A percentile compares a stretch with the other conserved stretches of the same genome.
phyloP scores from a whole-genome alignment of 352 stramenopile species.

The Globisporangium paddicum region DNA sequence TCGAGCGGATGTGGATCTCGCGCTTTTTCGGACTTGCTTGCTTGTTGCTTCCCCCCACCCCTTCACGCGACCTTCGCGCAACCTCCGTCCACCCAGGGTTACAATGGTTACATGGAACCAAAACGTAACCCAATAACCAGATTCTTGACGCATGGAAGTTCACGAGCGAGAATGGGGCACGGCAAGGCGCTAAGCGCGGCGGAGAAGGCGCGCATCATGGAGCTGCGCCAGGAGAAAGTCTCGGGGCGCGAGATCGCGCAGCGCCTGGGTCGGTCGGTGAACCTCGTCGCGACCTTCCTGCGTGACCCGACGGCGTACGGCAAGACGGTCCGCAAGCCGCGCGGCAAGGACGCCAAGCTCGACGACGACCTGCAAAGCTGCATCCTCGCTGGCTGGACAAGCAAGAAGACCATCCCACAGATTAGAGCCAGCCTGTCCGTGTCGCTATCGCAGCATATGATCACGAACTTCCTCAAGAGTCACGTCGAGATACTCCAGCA shows the following conservation, averaged over 20 bases:
- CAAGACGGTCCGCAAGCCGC: not conserved
- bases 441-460: not conserved
- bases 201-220: not conserved
- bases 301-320: not conserved
- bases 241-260: not conserved
- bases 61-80: not conserved
- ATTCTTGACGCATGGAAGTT: too few relatives aligned
- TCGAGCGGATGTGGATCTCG: not conserved
- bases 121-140: too few relatives aligned
- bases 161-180: not conserved
- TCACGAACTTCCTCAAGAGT: not conserved
- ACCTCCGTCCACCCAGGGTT: not conserved
- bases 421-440: not conserved
- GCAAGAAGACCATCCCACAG: not conserved
- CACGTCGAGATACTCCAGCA: not conserved
- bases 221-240: not conserved
- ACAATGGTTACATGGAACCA: not conserved
- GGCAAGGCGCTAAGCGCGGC: not conserved
- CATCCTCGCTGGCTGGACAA: not conserved
- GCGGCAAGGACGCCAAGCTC: not conserved
- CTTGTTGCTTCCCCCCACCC: constrained; percentile 1
- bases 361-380: not conserved
- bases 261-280: not conserved
- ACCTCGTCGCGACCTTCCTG: not conserved
- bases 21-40: not conserved